Evolutionary conservation across 257 asterid genomes (phyloP), one percentile per base, ranked within the genome.

Genomic region (Solanum medicagineum): DNA sequence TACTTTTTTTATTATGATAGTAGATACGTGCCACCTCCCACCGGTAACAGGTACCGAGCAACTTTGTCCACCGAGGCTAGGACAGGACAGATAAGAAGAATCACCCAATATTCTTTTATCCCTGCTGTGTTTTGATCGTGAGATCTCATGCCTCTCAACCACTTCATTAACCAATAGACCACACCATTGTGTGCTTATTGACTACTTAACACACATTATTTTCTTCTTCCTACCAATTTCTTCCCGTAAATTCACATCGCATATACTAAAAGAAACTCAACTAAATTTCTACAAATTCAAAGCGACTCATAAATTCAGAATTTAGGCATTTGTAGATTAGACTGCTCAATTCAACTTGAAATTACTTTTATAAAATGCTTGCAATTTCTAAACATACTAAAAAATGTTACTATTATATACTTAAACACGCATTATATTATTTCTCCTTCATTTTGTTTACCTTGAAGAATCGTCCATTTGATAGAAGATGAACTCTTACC

Each of bases 381-480:
- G 14, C 49, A 68, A 68, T 68, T 68, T 1, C 11, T 8, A 2
- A 68, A 16, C 75, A 36, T 68, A 17, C 49, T 68, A 16, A 32
- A 68, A 8, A 59, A 9, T n/a, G 66, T 10, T 44, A 53, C 16
- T 45, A 62, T 47, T 7, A 83, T 36, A 45, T 83, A 49, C 65
- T 83, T 24, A 51, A 32, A 49, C 47, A 83, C 6, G 85, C 80
- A 66, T 47, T 24, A 8, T 19, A 65, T 16, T 15, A 26, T 51
- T 44, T 65, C 29, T 83, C 6, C 24, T 24, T 22, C 10, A 36
- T 20, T 26, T 83, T 8, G 10, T 12, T 57, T 36, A 84, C 86
- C 86, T 84, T 44, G 86, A 84, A 66, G 81, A 32, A 53, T 51
- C 81, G 53, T 74, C 81, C 86, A 84, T 84, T 69, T 69, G 70